A percentile compares a stretch with the other conserved stretches of the same genome.
These are phyloP conservation scores for Nidularia pulvinata DNA, from an alignment of 768 basidiomycete species.

Conservation along the genomic window DNA sequence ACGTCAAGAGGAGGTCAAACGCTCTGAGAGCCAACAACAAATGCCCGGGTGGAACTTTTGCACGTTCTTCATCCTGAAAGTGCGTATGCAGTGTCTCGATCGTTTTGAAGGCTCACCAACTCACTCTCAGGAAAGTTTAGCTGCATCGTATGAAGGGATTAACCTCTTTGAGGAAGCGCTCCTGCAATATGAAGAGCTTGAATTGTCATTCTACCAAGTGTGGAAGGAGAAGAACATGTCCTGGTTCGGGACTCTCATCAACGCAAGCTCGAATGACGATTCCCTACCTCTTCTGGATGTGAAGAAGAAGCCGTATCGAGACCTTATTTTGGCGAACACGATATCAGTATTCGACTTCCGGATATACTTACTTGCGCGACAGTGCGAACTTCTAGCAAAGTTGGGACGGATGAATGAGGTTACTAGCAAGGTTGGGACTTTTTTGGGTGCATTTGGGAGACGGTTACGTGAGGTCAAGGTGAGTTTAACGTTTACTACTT, in stretches of 20 bases:
- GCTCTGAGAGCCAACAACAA: slow-evolving; percentile 85
- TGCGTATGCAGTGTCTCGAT: slow-evolving; percentile 25
- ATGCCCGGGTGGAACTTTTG: slow-evolving; percentile 99
- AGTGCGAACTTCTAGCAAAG: slow-evolving; percentile 75
- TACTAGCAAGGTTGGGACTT: slow-evolving; percentile 67
- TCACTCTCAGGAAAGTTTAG: slow-evolving; percentile 81
- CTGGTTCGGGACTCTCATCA: slow-evolving; percentile 90
- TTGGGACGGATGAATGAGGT: slow-evolving; percentile 71
- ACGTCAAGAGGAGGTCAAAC: slow-evolving; percentile 88
- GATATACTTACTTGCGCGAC: slow-evolving; percentile 85
- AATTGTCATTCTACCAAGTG: slow-evolving; percentile 76
- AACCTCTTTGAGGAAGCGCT: slow-evolving; percentile 89
- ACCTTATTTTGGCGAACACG: slow-evolving; percentile 85
- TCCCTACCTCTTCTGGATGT: slow-evolving; percentile 78
- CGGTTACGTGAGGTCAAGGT: slow-evolving; percentile 80
- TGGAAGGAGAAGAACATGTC: slow-evolving; percentile 81
- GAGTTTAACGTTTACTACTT: slow-evolving; percentile 36
- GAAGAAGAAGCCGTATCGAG: slow-evolving; percentile 82
- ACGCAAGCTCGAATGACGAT: slow-evolving; percentile 71
- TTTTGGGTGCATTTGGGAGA: slow-evolving; percentile 77
- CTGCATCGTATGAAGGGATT: slow-evolving; percentile 90
- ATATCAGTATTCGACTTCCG: slow-evolving; percentile 96
- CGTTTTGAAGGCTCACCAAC: slow-evolving; percentile 12
- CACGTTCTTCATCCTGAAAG: slow-evolving; percentile 96
- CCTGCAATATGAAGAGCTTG: slow-evolving; percentile 89